Evolutionary conservation across 1,284 basidiomycete species (phyloP), one percentile per base, ranked within the genome.

Genomic region (Boletus mariae): DNA sequence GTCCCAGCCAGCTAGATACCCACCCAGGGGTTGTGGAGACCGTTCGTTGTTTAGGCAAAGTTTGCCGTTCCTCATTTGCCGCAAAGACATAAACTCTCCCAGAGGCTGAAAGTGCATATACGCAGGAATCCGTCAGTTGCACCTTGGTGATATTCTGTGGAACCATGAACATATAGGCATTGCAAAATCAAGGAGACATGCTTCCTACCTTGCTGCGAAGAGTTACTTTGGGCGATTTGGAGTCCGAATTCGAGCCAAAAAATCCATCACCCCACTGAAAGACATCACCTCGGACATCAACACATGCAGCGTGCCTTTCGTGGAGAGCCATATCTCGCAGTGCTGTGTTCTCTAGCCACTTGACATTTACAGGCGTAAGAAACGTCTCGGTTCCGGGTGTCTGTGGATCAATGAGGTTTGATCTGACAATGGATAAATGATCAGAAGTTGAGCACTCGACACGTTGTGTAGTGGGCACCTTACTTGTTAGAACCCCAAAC

Each of bases 201-300:
- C 32, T 17, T 62, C 79, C 56, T 61, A 90, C 91, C 78, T 92
- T 91, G 56, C 86, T 89, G 44, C 76, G 77, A 28, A 94, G 67
- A 43, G 72, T 71, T 43, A 84, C 78, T 54, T 71, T 62, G 25
- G 62, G 59, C 32, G 52, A 50, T 37, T 63, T 60, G 38, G 56
- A 54, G 11, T 55, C 57, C n/a, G 60, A 41, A 46, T 51, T 43
- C 1, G 68, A 67, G 26, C 73, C 76, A 56, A 77, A 79, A 64
- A 82, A 90, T 1, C 80, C 83, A 44, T 78, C 75, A 0, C 92
- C 92, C 93, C 92, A 95, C 64, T 94, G 90, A 69, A 93, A 92
- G 1, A 93, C 82, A 62, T 98, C 90, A 25, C 95, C 95, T 41
- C 80, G 77, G 3, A 84, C 86, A 67, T 95, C 92, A n/a, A 94